Percentiles rank a stretch among this genome's conserved stretches.
Conservation (phyloP, 768 basidiomycete species). For the Mycena floridula region DNA sequence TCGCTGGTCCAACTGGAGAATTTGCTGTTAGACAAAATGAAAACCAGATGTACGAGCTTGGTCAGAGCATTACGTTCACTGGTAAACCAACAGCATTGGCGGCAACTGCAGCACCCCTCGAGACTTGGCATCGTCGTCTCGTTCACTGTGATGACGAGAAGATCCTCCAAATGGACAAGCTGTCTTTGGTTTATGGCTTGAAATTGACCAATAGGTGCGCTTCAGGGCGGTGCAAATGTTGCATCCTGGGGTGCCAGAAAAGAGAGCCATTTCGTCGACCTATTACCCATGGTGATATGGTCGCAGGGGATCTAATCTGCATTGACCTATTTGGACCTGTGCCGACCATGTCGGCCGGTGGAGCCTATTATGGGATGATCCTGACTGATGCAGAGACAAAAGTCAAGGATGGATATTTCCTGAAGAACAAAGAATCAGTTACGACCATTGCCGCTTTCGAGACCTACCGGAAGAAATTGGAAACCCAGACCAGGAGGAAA, state of each 20-base stretch:
- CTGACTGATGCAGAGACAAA: not conserved
- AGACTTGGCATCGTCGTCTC: not conserved
- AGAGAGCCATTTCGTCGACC: not conserved
- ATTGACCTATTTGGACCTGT: not conserved
- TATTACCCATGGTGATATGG: not conserved
- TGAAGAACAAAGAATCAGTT: not conserved
- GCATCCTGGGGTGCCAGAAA: not conserved
- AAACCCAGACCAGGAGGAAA: not conserved
- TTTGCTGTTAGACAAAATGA: not conserved
- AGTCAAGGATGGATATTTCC: not conserved
- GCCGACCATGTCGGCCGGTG: not conserved
- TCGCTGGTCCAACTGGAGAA: no score
- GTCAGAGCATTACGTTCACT: not conserved
- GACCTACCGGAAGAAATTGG: not conserved
- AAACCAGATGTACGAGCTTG: not conserved
- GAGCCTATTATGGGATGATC: not conserved
- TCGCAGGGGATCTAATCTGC: not conserved
- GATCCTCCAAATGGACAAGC: not conserved
- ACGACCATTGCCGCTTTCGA: not conserved
- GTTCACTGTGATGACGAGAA: not conserved
- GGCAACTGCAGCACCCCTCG: not conserved
- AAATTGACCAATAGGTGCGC: not conserved
- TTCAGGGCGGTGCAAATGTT: not conserved
- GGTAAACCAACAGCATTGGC: not conserved
- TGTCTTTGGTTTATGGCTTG: not conserved